Conservation (phyloP, 2,329 filamentous ascomycete genomes). For the Fusarium sp. region DNA sequence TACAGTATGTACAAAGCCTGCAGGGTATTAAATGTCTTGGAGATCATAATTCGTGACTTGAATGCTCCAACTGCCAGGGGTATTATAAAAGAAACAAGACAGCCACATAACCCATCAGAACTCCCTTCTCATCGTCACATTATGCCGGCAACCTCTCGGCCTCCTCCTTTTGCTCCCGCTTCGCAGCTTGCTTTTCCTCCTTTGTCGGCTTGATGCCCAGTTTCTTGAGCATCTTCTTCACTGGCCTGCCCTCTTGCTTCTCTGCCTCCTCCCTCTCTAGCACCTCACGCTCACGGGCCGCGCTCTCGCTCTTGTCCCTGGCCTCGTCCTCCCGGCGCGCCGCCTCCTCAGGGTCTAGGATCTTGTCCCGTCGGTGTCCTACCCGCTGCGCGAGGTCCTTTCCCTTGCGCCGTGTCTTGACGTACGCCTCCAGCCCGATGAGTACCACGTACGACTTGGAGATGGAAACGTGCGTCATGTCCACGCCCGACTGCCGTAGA, state of each 20-base stretch:
- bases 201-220: conserved; percentile 51
- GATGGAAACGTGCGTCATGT: conserved; percentile 83
- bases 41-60: conserved; percentile 18
- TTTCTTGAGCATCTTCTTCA: conserved; percentile 56
- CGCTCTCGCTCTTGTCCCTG: conserved; percentile 71
- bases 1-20: not conserved
- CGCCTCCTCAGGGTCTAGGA: conserved; percentile 71
- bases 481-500: conserved; percentile 78
- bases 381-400: conserved; percentile 66
- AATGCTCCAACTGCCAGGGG: conserved; percentile 22
- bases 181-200: conserved; percentile 39
- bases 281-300: conserved; percentile 63
- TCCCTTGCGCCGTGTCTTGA: conserved; percentile 74
- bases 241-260: conserved; percentile 53
- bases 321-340: conserved; percentile 68
- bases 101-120: not conserved
- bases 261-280: conserved; percentile 53
- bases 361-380: conserved; percentile 67
- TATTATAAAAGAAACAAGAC: conserved; percentile 29
- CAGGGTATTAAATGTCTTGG: conserved; percentile 4
- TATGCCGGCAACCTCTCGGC: conserved; percentile 18
- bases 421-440: conserved; percentile 84
- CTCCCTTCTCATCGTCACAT: not conserved
- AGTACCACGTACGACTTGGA: conserved; percentile 86
- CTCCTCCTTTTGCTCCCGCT: conserved; percentile 37